Evolutionary conservation across 768 basidiomycete species (phyloP).

Genomic region (Tylopilus felleus): DNA sequence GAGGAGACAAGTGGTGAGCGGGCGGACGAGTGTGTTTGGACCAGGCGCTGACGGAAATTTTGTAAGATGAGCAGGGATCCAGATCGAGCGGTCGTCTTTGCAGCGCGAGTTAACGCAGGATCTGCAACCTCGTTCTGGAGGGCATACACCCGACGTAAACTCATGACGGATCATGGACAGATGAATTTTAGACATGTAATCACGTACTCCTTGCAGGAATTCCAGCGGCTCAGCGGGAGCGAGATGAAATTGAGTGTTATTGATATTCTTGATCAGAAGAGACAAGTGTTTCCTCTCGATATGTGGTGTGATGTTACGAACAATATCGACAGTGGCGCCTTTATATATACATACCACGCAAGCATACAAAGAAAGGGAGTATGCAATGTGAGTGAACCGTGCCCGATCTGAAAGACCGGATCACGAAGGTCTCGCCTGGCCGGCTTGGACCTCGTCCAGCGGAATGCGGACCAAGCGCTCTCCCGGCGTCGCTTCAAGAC

Average conservation of each 20-base stretch:
- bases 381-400: no score
- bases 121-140: no score
- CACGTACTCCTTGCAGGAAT: neutral
- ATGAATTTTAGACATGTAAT: neutral
- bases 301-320: neutral
- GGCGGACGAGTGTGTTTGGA: neutral
- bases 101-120: neutral
- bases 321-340: neutral
- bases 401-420: neutral
- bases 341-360: neutral
- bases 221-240: neutral
- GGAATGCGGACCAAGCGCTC: slow-evolving; percentile 73
- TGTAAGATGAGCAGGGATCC: neutral
- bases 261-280: neutral
- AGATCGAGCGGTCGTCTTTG: neutral
- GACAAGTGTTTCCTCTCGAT: neutral
- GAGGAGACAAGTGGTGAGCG: slow-evolving; percentile 3
- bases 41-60: neutral
- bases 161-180: neutral
- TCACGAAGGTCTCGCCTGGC: slow-evolving; percentile 13
- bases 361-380: neutral
- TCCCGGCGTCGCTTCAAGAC: slow-evolving; percentile 34
- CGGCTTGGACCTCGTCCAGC: slow-evolving; percentile 56
- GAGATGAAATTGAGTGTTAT: neutral
- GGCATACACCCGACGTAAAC: neutral